Evolutionary conservation across 2,329 filamentous ascomycete species (phyloP).

Genomic region (Colletotrichum lindemuthianum): DNA sequence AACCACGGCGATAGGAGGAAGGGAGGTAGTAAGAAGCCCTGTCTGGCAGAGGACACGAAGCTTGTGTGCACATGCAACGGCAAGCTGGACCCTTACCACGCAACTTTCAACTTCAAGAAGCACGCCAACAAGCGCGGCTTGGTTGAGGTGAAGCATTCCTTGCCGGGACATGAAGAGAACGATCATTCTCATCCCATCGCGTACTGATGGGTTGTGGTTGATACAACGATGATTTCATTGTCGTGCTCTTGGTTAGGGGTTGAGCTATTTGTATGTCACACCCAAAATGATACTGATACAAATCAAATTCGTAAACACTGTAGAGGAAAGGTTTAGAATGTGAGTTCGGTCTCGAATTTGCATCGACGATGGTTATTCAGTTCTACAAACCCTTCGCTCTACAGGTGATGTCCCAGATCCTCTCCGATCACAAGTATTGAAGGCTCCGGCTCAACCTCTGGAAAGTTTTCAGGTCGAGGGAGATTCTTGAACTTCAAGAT

Average conservation of each 20-base stretch:
- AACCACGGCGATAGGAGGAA: slow-evolving; percentile 41
- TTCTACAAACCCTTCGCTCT: background rate
- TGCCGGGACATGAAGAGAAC: background rate
- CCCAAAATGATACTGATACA: too few species aligned
- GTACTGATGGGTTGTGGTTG: background rate
- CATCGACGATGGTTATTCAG: background rate
- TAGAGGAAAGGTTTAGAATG: too few species aligned
- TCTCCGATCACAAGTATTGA: slow-evolving; percentile 20
- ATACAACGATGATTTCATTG: too few species aligned
- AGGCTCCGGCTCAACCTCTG: slow-evolving; percentile 27
- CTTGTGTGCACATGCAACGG: background rate
- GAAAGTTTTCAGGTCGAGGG: background rate
- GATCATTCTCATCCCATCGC: background rate
- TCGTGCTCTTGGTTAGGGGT: too few species aligned
- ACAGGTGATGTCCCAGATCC: slow-evolving; percentile 11
- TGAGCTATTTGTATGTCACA: too few species aligned
- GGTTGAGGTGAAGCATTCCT: background rate
- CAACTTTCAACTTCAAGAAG: background rate
- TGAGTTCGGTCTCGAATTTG: too few species aligned
- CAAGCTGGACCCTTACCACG: background rate
- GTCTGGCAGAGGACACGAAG: background rate
- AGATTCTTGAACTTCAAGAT: slow-evolving; percentile 27
- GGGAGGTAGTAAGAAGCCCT: background rate
- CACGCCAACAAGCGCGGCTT: background rate
- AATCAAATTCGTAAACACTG: too few species aligned